Evolutionary conservation across 768 basidiomycete genomes (phyloP), one percentile per base, ranked within the genome.

Genomic region (Scleroderma bovista): DNA sequence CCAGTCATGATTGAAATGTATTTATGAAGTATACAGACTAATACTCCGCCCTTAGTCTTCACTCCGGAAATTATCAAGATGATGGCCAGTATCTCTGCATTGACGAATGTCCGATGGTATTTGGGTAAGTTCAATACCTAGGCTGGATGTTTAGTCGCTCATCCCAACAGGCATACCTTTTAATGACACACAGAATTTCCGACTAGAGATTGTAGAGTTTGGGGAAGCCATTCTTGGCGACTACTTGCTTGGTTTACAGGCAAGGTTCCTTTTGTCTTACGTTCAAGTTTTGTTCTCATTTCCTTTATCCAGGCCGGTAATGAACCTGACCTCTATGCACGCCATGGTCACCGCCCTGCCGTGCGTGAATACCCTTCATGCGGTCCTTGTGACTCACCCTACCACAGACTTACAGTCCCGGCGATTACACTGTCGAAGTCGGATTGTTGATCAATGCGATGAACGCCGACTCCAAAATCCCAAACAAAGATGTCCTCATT

Each of bases 301-400:
- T 26, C 31, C 24, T 1, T 13, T n/a, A n/a, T 36, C 8, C 83
- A 87, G 61, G 77, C 81, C 1, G 86, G 82, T 2, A 88, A 90
- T 60, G 88, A 90, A 66, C 88, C 87, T 15, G 88, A 92, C 70
- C 75, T 88, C 54, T 91, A 84, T 55, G 67, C 72, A 10, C 70
- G 68, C 32, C 72, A 73, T 53, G 62, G 66, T 12, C 70, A 70
- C 40, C 65, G 74, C 17, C 48, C 60, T 0, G 50, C 46, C 1
- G 57, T 60, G 34, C 11, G 48, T 40, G 13, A 20, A 19, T n/a
- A 23, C 5, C 20, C 12, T 13, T 3, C 17, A n/a, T 8, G 10
- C 12, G 19, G 12, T 9, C 20, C 15, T 15, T 16, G 7, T n/a
- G 20, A n/a, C 37, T 45, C 8, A 62, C 10, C 19, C 16, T 4